Conservation (phyloP, 352 stramenopile genomes). For the Nannochloropsis limnetica region DNA sequence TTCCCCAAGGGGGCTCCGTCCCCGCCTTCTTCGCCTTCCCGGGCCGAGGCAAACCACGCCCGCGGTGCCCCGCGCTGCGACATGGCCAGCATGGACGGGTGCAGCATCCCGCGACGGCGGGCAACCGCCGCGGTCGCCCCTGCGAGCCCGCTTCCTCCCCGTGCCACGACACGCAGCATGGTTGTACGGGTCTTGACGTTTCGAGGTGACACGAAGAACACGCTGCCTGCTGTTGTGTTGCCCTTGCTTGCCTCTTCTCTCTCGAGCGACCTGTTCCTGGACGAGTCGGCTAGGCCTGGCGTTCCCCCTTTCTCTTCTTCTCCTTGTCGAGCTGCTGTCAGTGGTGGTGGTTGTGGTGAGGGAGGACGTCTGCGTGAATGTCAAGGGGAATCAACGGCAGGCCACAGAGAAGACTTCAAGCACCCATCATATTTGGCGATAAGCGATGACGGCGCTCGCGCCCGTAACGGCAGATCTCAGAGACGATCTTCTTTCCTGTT, state of each 20-base stretch:
- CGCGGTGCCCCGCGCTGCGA: neutral
- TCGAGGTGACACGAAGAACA: neutral
- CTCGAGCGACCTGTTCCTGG: neutral
- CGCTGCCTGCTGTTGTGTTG: neutral
- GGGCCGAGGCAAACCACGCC: neutral
- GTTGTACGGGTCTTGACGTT: neutral
- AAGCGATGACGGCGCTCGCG: no score
- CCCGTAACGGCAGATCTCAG: no score
- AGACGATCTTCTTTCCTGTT: no score
- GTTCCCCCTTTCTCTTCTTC: neutral
- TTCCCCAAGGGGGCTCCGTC: neutral
- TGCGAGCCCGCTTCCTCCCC: neutral
- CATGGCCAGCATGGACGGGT: neutral
- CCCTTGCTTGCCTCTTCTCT: neutral
- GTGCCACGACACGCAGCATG: neutral
- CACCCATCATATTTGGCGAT: no score
- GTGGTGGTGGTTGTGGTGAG: no score
- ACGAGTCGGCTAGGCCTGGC: neutral
- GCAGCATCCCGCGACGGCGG: neutral
- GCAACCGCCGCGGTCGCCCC: neutral
- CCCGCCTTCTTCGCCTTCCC: constrained; percentile 9
- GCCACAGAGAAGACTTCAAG: no score
- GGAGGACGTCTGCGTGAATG: no score
- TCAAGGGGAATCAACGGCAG: no score
- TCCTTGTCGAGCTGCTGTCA: no score